phyloP scores from a whole-genome alignment of 2,329 filamentous ascomycete species.

The Paracorniculantispora psalliotae region DNA sequence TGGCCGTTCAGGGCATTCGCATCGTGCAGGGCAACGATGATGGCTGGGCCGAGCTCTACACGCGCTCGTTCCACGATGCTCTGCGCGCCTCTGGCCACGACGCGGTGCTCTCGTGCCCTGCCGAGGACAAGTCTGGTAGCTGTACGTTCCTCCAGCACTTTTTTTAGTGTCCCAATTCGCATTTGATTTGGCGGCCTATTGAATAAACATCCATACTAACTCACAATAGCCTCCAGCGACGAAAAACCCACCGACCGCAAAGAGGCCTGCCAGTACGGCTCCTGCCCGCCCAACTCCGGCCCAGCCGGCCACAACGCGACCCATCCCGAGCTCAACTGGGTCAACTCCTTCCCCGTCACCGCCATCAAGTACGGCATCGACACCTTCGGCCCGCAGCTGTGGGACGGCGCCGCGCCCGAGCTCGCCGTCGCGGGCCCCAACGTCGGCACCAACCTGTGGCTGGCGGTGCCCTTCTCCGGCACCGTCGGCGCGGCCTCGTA shows the following conservation, averaged over 20 bases:
- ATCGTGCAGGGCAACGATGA: slow-evolving; percentile 67
- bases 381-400: slow-evolving; percentile 48
- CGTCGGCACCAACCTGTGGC: slow-evolving; percentile 51
- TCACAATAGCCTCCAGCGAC: slow-evolving; percentile 52
- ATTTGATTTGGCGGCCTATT: no score
- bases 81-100: slow-evolving; percentile 52
- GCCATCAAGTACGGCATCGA: slow-evolving; percentile 53
- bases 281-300: slow-evolving; percentile 53
- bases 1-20: slow-evolving; percentile 36
- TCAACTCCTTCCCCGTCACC: slow-evolving; percentile 65
- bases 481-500: slow-evolving; percentile 62
- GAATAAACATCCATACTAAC: no score
- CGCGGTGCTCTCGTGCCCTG: slow-evolving; percentile 60
- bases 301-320: slow-evolving; percentile 53
- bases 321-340: slow-evolving; percentile 60
- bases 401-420: slow-evolving; percentile 48
- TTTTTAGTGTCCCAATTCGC: no score
- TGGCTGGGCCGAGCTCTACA: slow-evolving; percentile 67
- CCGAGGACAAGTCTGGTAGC: slow-evolving; percentile 60
- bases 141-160: slow-evolving; percentile 34
- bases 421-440: slow-evolving; percentile 64
- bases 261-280: slow-evolving; percentile 54
- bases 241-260: slow-evolving; percentile 41
- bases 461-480: slow-evolving; percentile 55
- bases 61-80: slow-evolving; percentile 54